phyloP scores from a whole-genome alignment of 2,329 filamentous ascomycete species.

The Pseudogymnoascus sp. region DNA sequence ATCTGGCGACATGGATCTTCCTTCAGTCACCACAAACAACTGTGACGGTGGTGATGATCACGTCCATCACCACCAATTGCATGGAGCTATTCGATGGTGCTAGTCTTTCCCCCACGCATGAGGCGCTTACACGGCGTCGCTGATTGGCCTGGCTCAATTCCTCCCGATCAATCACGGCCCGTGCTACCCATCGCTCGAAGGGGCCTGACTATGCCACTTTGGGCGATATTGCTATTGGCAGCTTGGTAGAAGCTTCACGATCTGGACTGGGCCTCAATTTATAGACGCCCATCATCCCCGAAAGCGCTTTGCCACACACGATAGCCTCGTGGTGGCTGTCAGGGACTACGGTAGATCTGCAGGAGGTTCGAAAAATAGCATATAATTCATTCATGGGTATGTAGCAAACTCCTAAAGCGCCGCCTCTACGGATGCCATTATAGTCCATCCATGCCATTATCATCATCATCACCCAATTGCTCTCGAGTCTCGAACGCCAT shows the following conservation, averaged over 20 bases:
- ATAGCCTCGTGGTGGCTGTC: conserved; percentile 1
- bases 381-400: conserved; percentile 6
- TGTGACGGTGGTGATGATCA: not conserved
- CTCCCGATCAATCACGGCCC: conserved; percentile 5
- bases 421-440: not conserved
- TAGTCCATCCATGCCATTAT: conserved; percentile 30
- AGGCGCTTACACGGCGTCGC: not conserved
- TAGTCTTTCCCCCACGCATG: not conserved
- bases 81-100: not conserved
- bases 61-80: not conserved
- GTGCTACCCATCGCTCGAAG: not conserved
- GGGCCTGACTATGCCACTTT: conserved; percentile 2
- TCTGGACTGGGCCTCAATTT: not conserved
- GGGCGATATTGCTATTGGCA: not conserved
- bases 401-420: conserved; percentile 3
- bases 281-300: conserved; percentile 2
- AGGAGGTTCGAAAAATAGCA: conserved; percentile 1
- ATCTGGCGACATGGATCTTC: conserved; percentile 7
- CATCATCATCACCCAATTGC: conserved; percentile 49
- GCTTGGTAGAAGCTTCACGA: conserved; percentile 7
- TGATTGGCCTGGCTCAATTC: not conserved
- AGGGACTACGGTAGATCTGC: not conserved
- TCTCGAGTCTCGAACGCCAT: conserved; percentile 75
- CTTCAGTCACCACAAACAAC: not conserved
- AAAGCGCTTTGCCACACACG: not conserved